Evolutionary conservation across 2,329 filamentous ascomycete species (phyloP).

Genomic region (Atkinsonella texensis): DNA sequence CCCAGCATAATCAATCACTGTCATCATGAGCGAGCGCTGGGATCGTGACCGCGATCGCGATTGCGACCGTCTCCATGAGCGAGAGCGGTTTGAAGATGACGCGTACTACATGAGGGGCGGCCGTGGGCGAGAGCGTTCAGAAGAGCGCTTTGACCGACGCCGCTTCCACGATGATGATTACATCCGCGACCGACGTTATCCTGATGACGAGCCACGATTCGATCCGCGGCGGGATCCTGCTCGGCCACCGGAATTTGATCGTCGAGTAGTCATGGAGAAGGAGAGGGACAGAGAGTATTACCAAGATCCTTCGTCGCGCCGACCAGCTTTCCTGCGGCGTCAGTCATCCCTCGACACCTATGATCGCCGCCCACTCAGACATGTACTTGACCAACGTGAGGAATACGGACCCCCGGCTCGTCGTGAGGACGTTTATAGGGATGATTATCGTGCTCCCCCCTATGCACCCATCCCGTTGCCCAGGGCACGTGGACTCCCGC

Average conservation of each 20-base stretch:
- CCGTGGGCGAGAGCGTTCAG: conserved; percentile 33
- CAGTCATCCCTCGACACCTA: conserved; percentile 88
- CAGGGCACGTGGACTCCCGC: conserved; percentile 46
- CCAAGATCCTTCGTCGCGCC: conserved; percentile 39
- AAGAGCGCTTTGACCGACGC: conserved; percentile 37
- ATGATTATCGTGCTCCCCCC: conserved; percentile 32
- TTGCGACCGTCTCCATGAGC: conserved; percentile 37
- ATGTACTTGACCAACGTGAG: conserved; percentile 40
- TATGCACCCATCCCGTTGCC: conserved; percentile 58
- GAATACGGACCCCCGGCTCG: conserved; percentile 51
- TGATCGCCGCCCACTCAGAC: conserved; percentile 54
- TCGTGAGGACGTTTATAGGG: conserved; percentile 34
- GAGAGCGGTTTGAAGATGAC: conserved; percentile 38
- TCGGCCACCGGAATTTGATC: conserved; percentile 32
- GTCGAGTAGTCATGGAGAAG: conserved; percentile 42
- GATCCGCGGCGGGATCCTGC: conserved; percentile 19
- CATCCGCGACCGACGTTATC: conserved; percentile 38
- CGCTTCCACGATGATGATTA: conserved; percentile 34
- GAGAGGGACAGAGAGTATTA: conserved; percentile 39
- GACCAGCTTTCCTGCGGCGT: conserved; percentile 60
- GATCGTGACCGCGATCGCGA: conserved; percentile 44
- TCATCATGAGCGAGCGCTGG: conserved; percentile 31
- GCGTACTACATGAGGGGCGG: conserved; percentile 27
- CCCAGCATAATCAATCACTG: too few species aligned
- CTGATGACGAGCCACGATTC: conserved; percentile 41